These are phyloP conservation scores for Cyclotella atomus DNA, from an alignment of 108 stramenopile species.

Conservation along the genomic window DNA sequence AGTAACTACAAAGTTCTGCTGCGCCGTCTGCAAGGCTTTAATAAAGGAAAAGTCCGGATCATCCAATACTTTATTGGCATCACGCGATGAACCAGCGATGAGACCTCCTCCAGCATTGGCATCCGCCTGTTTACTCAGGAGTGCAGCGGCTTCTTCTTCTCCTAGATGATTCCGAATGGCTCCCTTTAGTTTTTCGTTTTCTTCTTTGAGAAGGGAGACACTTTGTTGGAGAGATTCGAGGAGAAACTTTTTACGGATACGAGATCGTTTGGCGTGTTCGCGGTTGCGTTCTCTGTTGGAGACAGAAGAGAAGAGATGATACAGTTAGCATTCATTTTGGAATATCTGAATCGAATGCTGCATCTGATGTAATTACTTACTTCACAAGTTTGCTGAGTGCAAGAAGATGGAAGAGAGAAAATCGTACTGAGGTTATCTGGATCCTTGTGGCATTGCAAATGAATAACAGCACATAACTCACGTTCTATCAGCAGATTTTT, in stretches of 20 bases:
- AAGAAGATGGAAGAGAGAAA: constrained; percentile 9
- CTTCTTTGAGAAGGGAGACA: constrained; percentile 80
- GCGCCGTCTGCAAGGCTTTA: constrained; percentile 95
- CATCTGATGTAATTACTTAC: constrained; percentile 26
- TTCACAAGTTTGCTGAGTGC: constrained; percentile 44
- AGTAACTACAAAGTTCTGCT: constrained; percentile 97
- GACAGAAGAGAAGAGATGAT: not conserved
- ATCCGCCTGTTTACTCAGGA: constrained; percentile 57
- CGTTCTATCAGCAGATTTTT: constrained; percentile 20
- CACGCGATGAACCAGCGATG: constrained; percentile 63
- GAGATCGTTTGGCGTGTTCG: constrained; percentile 92
- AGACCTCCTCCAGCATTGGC: constrained; percentile 63
- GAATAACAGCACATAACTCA: not conserved
- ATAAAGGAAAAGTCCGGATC: constrained; percentile 97
- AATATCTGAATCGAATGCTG: not conserved
- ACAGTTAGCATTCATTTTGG: not conserved
- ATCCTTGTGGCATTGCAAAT: not conserved
- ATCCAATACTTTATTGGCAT: constrained; percentile 93
- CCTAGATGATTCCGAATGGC: constrained; percentile 78
- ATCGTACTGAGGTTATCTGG: constrained; percentile 10
- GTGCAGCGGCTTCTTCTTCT: constrained; percentile 60
- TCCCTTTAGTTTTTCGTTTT: constrained; percentile 83
- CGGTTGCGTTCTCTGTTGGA: constrained; percentile 89
- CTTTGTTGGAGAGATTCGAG: constrained; percentile 93
- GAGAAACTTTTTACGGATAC: constrained; percentile 96